phyloP scores from a whole-genome alignment of 2,329 filamentous ascomycete genomes.

The Tolypocladium tundrense region DNA sequence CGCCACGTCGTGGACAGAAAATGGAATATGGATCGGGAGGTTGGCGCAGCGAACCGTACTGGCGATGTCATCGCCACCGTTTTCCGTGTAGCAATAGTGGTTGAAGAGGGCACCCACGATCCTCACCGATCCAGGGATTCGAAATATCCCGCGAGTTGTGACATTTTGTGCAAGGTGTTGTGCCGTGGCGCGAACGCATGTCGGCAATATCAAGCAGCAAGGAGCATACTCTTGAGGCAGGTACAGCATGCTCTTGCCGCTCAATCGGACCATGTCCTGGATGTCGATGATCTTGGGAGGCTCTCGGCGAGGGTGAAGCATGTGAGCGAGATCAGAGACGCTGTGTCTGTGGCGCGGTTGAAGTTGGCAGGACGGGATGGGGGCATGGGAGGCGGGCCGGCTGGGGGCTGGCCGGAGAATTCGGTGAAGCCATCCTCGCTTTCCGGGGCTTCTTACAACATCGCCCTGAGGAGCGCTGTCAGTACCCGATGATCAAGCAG shows the following conservation, averaged over 20 bases:
- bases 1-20: conserved; percentile 53
- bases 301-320: conserved; percentile 33
- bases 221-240: conserved; percentile 49
- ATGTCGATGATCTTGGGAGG: conserved; percentile 40
- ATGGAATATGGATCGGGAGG: conserved; percentile 49
- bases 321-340: conserved; percentile 43
- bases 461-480: conserved; percentile 8
- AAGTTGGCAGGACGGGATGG: conserved; percentile 4
- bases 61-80: conserved; percentile 38
- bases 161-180: conserved; percentile 50
- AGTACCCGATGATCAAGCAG: not conserved
- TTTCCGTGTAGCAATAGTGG: conserved; percentile 46
- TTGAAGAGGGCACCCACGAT: conserved; percentile 50
- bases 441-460: conserved; percentile 13
- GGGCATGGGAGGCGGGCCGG: conserved; percentile 7
- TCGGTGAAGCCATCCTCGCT: conserved; percentile 26
- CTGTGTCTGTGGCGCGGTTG: conserved; percentile 35
- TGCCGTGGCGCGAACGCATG: conserved; percentile 56
- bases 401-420: conserved; percentile 18
- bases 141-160: conserved; percentile 49
- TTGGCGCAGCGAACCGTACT: conserved; percentile 49
- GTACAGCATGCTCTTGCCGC: conserved; percentile 52
- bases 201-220: conserved; percentile 48
- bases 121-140: conserved; percentile 49
- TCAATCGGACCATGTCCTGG: conserved; percentile 49